These are phyloP conservation scores for Camelina neglecta DNA, from an alignment of 345 rosid species.

Conservation along the genomic window DNA sequence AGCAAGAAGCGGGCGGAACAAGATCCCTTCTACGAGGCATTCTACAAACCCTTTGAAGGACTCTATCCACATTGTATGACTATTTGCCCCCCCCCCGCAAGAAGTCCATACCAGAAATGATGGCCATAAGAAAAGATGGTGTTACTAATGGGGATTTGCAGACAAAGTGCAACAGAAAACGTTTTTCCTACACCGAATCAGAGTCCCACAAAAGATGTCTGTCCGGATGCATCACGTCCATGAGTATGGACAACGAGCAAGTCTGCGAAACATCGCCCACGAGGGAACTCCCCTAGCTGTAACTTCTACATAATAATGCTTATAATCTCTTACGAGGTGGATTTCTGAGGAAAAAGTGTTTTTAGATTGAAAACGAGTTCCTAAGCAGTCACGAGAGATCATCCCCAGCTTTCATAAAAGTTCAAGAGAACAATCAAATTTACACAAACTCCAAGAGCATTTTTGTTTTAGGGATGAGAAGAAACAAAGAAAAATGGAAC, in stretches of 20 bases:
- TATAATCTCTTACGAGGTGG: neutral
- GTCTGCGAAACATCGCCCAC: conserved; percentile 8
- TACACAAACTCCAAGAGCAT: conserved; percentile 15
- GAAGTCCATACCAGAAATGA: no score
- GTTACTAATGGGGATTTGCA: neutral
- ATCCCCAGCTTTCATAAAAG: conserved; percentile 10
- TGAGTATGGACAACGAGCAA: conserved; percentile 19
- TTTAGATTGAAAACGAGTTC: neutral
- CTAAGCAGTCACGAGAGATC: conserved; percentile 10
- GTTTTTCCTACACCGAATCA: neutral
- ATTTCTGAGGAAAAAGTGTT: conserved; percentile 5
- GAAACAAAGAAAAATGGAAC: neutral
- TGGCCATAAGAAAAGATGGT: neutral
- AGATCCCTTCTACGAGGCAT: conserved; percentile 7
- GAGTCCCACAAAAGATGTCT: conserved; percentile 1
- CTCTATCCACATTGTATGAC: neutral
- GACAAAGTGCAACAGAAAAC: neutral
- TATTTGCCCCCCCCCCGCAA: conserved; percentile 15
- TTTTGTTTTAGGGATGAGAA: neutral
- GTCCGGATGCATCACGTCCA: neutral
- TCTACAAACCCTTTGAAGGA: conserved; percentile 24
- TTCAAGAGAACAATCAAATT: neutral
- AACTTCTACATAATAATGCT: neutral
- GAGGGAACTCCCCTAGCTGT: conserved; percentile 14
- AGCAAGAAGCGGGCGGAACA: neutral